Conservation (phyloP, 768 basidiomycete species). For the Boletus subparvulus region DNA sequence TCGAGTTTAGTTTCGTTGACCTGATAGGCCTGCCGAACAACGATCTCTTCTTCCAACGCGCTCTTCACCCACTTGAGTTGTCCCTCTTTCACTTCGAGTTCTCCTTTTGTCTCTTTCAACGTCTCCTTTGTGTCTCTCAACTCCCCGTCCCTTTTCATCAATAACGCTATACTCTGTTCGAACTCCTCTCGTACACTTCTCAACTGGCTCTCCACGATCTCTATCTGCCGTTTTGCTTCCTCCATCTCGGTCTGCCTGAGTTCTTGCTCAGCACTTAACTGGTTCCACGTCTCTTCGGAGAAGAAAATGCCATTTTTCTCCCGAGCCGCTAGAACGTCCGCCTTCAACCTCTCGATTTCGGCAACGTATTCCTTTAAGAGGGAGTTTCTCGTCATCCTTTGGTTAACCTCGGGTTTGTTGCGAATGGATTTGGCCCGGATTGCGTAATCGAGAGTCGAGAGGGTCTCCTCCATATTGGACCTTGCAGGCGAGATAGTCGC, state of each 20-base stretch:
- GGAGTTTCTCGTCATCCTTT: slow-evolving; percentile 88
- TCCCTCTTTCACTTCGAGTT: slow-evolving; percentile 51
- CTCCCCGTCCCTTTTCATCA: slow-evolving; percentile 76
- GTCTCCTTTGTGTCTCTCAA: slow-evolving; percentile 59
- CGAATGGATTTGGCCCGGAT: slow-evolving; percentile 92
- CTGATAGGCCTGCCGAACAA: slow-evolving; percentile 77
- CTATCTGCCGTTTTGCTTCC: slow-evolving; percentile 80
- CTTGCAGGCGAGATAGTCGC: slow-evolving; percentile 94
- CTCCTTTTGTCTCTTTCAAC: slow-evolving; percentile 51
- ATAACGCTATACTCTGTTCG: slow-evolving; percentile 78
- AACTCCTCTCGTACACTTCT: slow-evolving; percentile 83
- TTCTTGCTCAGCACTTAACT: slow-evolving; percentile 77
- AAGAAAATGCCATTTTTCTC: slow-evolving; percentile 98
- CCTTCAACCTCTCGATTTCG: slow-evolving; percentile 92
- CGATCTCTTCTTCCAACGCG: slow-evolving; percentile 74
- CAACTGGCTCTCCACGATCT: slow-evolving; percentile 82
- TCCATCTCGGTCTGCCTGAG: slow-evolving; percentile 72
- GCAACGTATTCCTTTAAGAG: slow-evolving; percentile 90
- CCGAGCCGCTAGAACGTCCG: slow-evolving; percentile 84
- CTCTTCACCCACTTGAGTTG: slow-evolving; percentile 59
- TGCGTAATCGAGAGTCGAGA: slow-evolving; percentile 97
- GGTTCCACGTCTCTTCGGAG: slow-evolving; percentile 86
- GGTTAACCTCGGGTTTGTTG: slow-evolving; percentile 94
- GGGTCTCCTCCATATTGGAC: slow-evolving; percentile 93
- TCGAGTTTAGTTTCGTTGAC: slow-evolving; percentile 70